These are phyloP conservation scores for Pyricularia sp. DNA, from an alignment of 2,329 filamentous ascomycete genomes.

Conservation along the genomic window DNA sequence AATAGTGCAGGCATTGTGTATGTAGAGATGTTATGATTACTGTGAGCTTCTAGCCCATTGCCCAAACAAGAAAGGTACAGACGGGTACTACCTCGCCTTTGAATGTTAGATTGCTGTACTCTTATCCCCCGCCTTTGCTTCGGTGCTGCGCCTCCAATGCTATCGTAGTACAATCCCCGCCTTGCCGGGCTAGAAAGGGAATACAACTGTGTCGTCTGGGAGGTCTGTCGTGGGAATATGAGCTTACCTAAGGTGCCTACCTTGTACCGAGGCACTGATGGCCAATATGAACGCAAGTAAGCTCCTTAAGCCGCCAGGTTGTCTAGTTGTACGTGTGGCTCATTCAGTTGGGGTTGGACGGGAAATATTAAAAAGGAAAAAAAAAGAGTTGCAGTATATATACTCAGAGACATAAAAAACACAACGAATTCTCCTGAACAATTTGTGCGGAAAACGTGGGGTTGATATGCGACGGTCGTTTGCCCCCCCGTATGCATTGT, in stretches of 20 bases:
- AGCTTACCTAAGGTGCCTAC: not conserved
- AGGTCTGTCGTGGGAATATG: too few relatives aligned
- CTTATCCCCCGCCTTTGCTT: too few relatives aligned
- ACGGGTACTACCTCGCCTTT: too few relatives aligned
- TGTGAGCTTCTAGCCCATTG: too few relatives aligned
- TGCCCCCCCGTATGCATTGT: not conserved
- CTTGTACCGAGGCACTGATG: not conserved
- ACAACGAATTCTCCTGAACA: not conserved
- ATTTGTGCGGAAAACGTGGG: not conserved
- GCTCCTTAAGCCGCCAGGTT: not conserved
- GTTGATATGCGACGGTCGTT: not conserved
- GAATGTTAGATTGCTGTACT: too few relatives aligned
- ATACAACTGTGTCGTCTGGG: too few relatives aligned
- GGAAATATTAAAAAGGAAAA: not conserved
- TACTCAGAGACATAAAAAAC: not conserved
- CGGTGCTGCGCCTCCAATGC: too few relatives aligned
- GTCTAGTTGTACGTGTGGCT: not conserved
- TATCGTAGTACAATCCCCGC: too few relatives aligned
- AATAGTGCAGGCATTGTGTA: too few relatives aligned
- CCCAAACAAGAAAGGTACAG: too few relatives aligned
- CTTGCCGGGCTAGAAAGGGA: too few relatives aligned
- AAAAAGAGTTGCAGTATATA: not conserved
- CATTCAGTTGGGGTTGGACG: not conserved
- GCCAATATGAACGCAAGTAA: not conserved
- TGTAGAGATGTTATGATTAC: too few relatives aligned